phyloP scores from a whole-genome alignment of 441 rosid genomes.

The Monsonia emarginata region DNA sequence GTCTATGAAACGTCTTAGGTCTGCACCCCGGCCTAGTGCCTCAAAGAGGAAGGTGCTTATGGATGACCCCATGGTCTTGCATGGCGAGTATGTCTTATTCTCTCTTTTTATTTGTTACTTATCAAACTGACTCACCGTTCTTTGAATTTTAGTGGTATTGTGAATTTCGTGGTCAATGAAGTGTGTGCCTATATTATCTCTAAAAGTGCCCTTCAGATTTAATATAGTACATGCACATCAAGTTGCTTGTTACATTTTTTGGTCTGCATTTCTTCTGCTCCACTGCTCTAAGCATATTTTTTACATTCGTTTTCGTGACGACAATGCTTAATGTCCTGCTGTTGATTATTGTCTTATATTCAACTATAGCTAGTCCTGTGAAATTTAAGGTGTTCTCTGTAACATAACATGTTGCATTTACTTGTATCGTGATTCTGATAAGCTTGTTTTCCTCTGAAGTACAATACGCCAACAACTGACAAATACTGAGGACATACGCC shows the following conservation, averaged over 20 bases:
- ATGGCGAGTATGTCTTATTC: conserved; percentile 77
- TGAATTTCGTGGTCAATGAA: background rate
- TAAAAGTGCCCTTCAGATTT: background rate
- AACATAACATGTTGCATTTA: conserved; percentile 1
- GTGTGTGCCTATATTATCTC: background rate
- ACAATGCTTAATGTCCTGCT: background rate
- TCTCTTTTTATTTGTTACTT: background rate
- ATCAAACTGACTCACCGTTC: background rate
- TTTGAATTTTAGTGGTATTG: background rate
- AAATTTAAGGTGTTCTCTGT: conserved; percentile 8
- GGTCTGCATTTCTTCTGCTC: too few species aligned
- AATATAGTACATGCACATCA: too few species aligned
- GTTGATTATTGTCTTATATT: background rate
- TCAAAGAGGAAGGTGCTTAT: conserved; percentile 84
- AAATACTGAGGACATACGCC: conserved; percentile 82
- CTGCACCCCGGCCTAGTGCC: conserved; percentile 49
- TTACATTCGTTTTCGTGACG: background rate
- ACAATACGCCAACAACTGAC: conserved; percentile 77
- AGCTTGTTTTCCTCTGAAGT: conserved; percentile 35
- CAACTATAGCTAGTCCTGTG: background rate
- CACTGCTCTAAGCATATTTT: too few species aligned
- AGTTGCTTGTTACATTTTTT: too few species aligned
- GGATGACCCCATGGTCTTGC: conserved; percentile 93
- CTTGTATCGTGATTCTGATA: conserved; percentile 19
- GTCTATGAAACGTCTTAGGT: conserved; percentile 49